Evolutionary conservation across 2,329 filamentous ascomycete genomes (phyloP).

Genomic region (Talaromyces piceae): DNA sequence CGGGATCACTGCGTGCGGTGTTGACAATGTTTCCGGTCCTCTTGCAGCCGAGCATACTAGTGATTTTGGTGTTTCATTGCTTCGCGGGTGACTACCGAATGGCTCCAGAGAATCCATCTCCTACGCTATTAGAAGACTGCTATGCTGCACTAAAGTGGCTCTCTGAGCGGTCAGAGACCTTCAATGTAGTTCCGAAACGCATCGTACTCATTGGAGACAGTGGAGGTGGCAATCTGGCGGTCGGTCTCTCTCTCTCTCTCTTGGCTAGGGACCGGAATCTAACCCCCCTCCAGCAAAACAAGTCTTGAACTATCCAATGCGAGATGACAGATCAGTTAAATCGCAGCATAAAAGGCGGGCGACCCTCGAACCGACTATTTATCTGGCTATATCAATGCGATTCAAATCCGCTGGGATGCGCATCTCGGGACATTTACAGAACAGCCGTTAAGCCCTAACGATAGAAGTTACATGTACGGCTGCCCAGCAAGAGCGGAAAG

Average conservation of each 20-base stretch:
- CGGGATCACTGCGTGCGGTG: neutral
- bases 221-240: neutral
- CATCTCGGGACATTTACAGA: neutral
- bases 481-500: constrained; percentile 1
- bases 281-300: neutral
- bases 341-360: neutral
- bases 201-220: constrained; percentile 1
- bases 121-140: constrained; percentile 2
- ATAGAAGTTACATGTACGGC: neutral
- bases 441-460: neutral
- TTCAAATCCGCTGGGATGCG: neutral
- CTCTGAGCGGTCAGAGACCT: neutral
- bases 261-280: constrained; percentile 10
- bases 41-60: neutral
- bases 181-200: neutral
- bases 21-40: neutral
- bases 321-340: constrained; percentile 7
- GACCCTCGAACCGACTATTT: neutral
- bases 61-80: neutral
- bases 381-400: neutral
- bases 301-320: constrained; percentile 8
- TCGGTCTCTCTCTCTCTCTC: neutral
- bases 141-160: constrained; percentile 3
- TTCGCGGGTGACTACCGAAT: constrained; percentile 9
- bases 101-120: constrained; percentile 7